phyloP scores from a whole-genome alignment of 148 eudicot species.

The Oxyria digyna region DNA sequence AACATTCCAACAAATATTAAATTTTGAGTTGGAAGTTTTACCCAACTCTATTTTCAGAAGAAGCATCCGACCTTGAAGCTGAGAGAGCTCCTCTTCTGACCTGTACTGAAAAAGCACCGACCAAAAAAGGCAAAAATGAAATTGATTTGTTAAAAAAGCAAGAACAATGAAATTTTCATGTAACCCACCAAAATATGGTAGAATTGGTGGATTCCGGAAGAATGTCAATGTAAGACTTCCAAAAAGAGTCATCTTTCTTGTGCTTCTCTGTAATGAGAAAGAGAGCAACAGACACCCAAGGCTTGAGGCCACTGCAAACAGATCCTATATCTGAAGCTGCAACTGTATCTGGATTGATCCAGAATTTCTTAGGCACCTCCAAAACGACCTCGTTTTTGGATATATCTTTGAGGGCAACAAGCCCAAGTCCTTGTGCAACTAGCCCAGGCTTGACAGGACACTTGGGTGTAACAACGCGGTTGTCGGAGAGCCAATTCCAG shows the following conservation, averaged over 20 bases:
- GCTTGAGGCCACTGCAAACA: slow-evolving; percentile 68
- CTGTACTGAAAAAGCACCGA: slow-evolving; percentile 58
- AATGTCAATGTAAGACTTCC: slow-evolving; percentile 56
- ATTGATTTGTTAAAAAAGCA: background rate
- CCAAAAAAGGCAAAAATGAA: background rate
- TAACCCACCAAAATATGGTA: slow-evolving; percentile 82
- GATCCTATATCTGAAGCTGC: slow-evolving; percentile 61
- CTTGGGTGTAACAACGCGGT: slow-evolving; percentile 50
- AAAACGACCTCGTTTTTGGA: slow-evolving; percentile 68
- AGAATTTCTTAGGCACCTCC: slow-evolving; percentile 75
- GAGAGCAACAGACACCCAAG: slow-evolving; percentile 80
- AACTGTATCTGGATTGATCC: slow-evolving; percentile 75
- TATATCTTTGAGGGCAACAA: slow-evolving; percentile 64
- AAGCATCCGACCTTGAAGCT: slow-evolving; percentile 60
- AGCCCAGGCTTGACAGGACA: slow-evolving; percentile 57
- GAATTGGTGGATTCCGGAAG: slow-evolving; percentile 71
- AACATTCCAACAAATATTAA: background rate
- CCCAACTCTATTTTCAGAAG: background rate
- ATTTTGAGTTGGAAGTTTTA: background rate
- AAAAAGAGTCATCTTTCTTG: slow-evolving; percentile 32
- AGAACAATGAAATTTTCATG: background rate
- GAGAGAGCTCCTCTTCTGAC: slow-evolving; percentile 92
- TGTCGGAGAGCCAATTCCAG: slow-evolving; percentile 76
- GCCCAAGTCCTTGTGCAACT: slow-evolving; percentile 69
- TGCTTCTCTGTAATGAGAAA: slow-evolving; percentile 66